phyloP scores from a whole-genome alignment of 2,329 filamentous ascomycete species.

The Canariomyces notabilis region DNA sequence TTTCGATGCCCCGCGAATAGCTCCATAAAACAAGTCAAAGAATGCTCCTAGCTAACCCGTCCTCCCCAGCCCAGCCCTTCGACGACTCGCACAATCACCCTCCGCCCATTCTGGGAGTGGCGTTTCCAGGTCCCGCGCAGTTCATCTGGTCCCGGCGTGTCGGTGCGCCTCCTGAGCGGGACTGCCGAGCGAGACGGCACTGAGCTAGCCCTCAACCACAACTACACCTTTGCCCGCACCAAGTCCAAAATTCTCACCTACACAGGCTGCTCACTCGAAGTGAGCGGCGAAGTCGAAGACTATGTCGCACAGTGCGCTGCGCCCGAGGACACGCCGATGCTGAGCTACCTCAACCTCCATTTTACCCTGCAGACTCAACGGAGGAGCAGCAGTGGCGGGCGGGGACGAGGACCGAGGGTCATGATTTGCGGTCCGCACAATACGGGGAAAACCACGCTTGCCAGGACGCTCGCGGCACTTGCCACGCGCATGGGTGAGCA shows the following conservation, averaged over 20 bases:
- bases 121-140: conserved; percentile 63
- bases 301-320: conserved; percentile 57
- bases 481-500: conserved; percentile 68
- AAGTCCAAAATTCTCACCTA: conserved; percentile 90
- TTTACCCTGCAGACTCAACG: conserved; percentile 75
- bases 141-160: conserved; percentile 24
- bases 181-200: conserved; percentile 93
- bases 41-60: not conserved
- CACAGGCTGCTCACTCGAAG: conserved; percentile 82
- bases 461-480: conserved; percentile 73
- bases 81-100: conserved; percentile 42
- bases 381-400: conserved; percentile 35
- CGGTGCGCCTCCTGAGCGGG: conserved; percentile 65
- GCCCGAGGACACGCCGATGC: conserved; percentile 75
- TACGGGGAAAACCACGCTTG: conserved; percentile 77
- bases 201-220: conserved; percentile 75
- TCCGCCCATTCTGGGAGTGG: conserved; percentile 68
- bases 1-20: not conserved
- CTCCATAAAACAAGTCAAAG: not conserved
- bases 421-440: conserved; percentile 74
- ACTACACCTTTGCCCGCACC: conserved; percentile 74
- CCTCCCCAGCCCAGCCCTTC: conserved; percentile 21
- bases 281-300: conserved; percentile 57
- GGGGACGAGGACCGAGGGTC: conserved; percentile 63
- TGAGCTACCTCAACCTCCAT: conserved; percentile 78